Conservation (phyloP, 2,329 filamentous ascomycete species). For the Elsinoe batatas region DNA sequence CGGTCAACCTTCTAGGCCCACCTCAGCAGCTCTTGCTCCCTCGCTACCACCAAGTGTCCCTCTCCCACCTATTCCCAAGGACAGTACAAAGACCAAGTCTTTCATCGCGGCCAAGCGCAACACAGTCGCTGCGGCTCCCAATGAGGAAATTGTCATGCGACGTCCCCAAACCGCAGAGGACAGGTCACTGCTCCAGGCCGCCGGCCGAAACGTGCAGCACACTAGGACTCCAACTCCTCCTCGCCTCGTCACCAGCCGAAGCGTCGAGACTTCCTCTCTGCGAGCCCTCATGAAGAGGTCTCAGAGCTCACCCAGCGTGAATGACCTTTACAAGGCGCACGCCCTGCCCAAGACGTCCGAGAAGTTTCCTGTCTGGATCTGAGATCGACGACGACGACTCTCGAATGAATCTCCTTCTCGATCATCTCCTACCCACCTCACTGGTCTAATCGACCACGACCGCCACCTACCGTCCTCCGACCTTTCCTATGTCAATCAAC, state of each 20-base stretch:
- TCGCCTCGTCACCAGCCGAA: not conserved
- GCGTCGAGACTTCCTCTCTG: slow-evolving; percentile 2
- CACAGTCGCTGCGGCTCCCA: slow-evolving; percentile 20
- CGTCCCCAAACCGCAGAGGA: slow-evolving; percentile 20
- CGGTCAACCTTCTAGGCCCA: slow-evolving; percentile 1
- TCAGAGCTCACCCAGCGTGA: slow-evolving; percentile 8
- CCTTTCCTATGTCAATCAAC: slow-evolving; percentile 2
- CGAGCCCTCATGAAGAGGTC: slow-evolving; percentile 8
- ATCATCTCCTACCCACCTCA: no score
- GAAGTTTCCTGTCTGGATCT: slow-evolving; percentile 14
- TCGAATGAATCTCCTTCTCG: no score
- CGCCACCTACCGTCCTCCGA: not conserved
- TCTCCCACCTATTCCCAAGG: slow-evolving; percentile 16
- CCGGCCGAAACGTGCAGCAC: slow-evolving; percentile 21
- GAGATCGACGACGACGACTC: not conserved
- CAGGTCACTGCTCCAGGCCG: slow-evolving; percentile 20
- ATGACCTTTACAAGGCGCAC: slow-evolving; percentile 12
- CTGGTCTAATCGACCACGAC: not conserved
- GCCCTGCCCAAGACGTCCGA: slow-evolving; percentile 11
- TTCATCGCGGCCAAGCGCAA: slow-evolving; percentile 29
- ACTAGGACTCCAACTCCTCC: slow-evolving; percentile 12
- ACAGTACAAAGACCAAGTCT: slow-evolving; percentile 28
- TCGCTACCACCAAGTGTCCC: slow-evolving; percentile 14
- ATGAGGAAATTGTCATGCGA: slow-evolving; percentile 19
- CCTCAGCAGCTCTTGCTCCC: slow-evolving; percentile 10